A percentile compares a stretch with the other conserved stretches of the same genome.
Evolutionary conservation across 805 yeast genomes (phyloP).

Genomic region (Candida pini): DNA sequence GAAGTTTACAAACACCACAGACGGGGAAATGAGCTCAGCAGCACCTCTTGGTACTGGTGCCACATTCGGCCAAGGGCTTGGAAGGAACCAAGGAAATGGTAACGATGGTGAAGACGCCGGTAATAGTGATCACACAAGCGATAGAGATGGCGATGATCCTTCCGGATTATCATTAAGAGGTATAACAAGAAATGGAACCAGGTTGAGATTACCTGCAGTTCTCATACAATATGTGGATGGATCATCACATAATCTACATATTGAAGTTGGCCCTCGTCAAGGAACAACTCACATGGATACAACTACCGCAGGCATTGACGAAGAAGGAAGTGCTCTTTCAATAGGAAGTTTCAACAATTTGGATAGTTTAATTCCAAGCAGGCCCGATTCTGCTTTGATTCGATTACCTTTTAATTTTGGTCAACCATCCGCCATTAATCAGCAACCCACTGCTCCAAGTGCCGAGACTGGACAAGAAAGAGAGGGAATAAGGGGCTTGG

Average conservation of each 20-base stretch:
- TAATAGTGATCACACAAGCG: too few species aligned
- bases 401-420: too few species aligned
- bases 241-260: conserved; percentile 21
- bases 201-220: conserved; percentile 26
- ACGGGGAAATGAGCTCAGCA: too few species aligned
- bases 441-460: background rate
- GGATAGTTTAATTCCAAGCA: background rate
- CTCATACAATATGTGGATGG: conserved; percentile 27
- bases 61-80: too few species aligned
- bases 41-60: too few species aligned
- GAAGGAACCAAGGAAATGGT: background rate
- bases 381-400: background rate
- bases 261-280: conserved; percentile 26
- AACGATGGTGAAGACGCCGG: too few species aligned
- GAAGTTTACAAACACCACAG: too few species aligned
- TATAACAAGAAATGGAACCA: conserved; percentile 15
- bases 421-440: background rate
- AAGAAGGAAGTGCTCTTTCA: too few species aligned
- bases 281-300: background rate
- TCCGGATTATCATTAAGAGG: conserved; percentile 10
- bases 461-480: background rate
- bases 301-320: too few species aligned
- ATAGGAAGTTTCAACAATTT: too few species aligned
- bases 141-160: background rate
- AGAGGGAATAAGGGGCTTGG: conserved; percentile 28